A percentile compares a stretch with the other conserved stretches of the same genome.
Evolutionary conservation across 176 grass and related monocot genomes (phyloP).

Genomic region (Musa itinerans): DNA sequence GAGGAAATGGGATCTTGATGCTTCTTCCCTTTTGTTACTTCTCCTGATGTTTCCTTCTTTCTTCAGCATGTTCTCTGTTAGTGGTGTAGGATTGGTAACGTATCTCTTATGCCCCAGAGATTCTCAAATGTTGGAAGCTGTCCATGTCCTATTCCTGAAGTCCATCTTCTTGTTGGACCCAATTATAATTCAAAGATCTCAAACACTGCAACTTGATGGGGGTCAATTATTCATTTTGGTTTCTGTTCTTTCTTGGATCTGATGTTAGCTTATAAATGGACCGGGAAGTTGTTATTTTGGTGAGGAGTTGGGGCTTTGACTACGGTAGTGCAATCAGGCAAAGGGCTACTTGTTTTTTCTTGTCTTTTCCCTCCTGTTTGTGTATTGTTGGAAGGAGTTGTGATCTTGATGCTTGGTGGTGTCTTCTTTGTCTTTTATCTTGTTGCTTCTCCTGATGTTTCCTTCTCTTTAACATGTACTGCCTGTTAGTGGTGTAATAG

Average conservation of each 20-base stretch:
- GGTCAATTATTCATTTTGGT: neutral
- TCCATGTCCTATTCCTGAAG: too few relatives aligned
- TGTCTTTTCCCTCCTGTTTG: too few relatives aligned
- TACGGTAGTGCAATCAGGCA: too few relatives aligned
- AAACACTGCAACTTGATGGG: neutral
- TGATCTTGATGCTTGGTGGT: neutral
- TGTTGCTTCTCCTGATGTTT: too few relatives aligned
- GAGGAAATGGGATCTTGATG: too few relatives aligned
- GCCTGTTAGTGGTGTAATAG: too few relatives aligned
- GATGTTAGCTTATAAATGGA: neutral
- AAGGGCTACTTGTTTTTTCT: too few relatives aligned
- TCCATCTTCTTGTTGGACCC: neutral
- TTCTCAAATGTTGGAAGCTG: neutral
- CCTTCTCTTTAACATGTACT: too few relatives aligned
- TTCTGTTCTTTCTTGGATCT: neutral
- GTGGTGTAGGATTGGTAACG: too few relatives aligned
- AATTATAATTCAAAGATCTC: neutral
- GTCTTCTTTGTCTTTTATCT: neutral
- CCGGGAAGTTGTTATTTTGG: neutral
- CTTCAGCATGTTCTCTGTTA: too few relatives aligned
- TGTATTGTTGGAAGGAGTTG: too few relatives aligned
- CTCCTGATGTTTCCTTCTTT: too few relatives aligned
- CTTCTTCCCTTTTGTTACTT: neutral
- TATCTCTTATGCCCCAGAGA: neutral
- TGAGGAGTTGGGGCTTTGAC: neutral